phyloP scores from a whole-genome alignment of 306 rosid species.

The Crotalaria pallida region DNA sequence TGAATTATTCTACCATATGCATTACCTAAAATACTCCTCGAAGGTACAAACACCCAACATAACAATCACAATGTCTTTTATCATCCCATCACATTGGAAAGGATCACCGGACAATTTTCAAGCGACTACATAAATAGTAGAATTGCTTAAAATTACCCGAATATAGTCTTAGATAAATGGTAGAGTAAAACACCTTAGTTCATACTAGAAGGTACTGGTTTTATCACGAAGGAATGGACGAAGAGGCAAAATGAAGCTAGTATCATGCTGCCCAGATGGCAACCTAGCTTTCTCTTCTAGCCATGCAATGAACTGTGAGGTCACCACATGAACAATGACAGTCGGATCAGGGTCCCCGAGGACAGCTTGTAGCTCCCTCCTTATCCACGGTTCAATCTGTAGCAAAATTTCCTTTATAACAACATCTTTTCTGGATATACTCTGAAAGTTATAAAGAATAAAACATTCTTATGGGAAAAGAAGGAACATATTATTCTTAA shows the following conservation, averaged over 20 bases:
- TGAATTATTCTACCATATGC: no score
- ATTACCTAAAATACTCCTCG: no score
- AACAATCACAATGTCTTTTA: background rate
- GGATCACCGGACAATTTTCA: background rate
- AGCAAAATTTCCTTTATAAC: constrained; percentile 27
- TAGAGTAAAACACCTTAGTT: constrained; percentile 39
- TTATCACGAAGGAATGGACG: constrained; percentile 41
- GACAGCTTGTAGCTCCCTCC: constrained; percentile 56
- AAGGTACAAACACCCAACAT: background rate
- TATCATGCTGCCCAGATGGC: constrained; percentile 21
- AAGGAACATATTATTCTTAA: background rate
- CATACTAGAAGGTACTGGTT: constrained; percentile 56
- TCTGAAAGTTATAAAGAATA: constrained; percentile 15
- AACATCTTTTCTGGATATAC: constrained; percentile 11
- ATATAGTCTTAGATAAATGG: background rate
- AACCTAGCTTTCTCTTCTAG: constrained; percentile 27
- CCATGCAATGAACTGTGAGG: constrained; percentile 37
- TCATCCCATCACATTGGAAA: background rate
- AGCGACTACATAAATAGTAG: no score
- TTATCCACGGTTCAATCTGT: constrained; percentile 57
- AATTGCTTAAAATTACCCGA: background rate
- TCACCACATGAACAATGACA: constrained; percentile 48
- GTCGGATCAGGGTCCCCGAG: constrained; percentile 49
- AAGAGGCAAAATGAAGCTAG: constrained; percentile 28
- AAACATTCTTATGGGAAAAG: background rate